Evolutionary conservation across 23 red algal species (phyloP), one percentile per base, ranked within the genome.

Genomic region (Chondrus crispus): DNA sequence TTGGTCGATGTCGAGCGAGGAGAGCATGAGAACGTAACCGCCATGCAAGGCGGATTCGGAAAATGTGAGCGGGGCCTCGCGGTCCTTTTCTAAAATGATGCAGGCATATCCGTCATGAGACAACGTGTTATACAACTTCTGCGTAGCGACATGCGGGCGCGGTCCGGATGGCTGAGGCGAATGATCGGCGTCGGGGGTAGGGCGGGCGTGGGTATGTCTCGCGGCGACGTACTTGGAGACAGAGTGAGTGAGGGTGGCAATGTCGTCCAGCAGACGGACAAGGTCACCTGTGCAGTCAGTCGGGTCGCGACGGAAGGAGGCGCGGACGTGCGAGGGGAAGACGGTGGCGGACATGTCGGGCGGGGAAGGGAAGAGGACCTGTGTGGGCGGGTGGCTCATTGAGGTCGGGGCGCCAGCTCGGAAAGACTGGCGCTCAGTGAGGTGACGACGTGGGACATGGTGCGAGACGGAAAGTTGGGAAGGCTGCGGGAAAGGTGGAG

Each of bases 61-160:
- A 47, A 95, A 83, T 36, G 71, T 83, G 22, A 93, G 78, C 13
- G 96, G 96, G 2, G 53, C 68, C 32, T 74, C 41, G 16, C 2
- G 36, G 52, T 91, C 26, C 53, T 74, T 74, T 47, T 85, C 89
- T 20, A 98, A 74, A 41, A 98, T 90, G 5, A 98, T 48, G 39
- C 96, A 98, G 45, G 96, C 96, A 38, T 98, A 98, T 2, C 96
- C 96, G 53, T 98, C 96, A 78, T 98, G 96, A 58, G 74, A 98
- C 26, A 98, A 69, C 4, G 91, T 74, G 8, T 54, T 53, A 46
- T 94, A 95, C 41, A 98, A 60, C 22, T 83, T 76, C 19, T 91
- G 85, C 28, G 91, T 95, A 3, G 88, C 96, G 18, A 95, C 45
- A n/a, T n/a, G n/a, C n/a, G n/a, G n/a, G n/a, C n/a, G n/a, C n/a